Evolutionary conservation across 1,284 basidiomycete genomes (phyloP).

Genomic region (Boletus sp.): DNA sequence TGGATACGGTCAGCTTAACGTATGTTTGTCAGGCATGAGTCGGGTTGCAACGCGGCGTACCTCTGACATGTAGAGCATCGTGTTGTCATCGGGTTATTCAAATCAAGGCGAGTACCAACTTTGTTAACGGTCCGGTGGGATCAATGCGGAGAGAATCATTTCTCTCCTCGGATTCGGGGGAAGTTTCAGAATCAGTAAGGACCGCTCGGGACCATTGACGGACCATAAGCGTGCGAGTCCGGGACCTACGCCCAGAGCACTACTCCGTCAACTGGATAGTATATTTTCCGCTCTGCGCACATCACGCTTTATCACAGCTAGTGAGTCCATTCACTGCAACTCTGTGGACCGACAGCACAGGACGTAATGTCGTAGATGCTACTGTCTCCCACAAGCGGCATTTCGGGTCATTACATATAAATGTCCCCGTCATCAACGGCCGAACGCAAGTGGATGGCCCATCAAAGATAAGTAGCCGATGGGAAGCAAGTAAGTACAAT

Average conservation of each 20-base stretch:
- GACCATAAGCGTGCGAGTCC: too few relatives aligned
- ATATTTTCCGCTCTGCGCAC: too few relatives aligned
- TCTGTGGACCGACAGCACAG: too few relatives aligned
- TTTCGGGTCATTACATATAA: not conserved
- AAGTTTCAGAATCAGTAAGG: not conserved
- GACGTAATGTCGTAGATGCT: too few relatives aligned
- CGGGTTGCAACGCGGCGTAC: not conserved
- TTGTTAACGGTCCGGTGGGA: not conserved
- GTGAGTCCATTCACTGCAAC: too few relatives aligned
- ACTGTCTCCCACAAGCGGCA: not conserved
- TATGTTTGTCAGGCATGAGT: not conserved
- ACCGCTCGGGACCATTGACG: too few relatives aligned
- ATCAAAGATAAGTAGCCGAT: constrained; percentile 5
- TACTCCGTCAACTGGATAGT: too few relatives aligned
- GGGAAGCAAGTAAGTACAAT: constrained; percentile 3
- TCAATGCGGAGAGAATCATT: not conserved
- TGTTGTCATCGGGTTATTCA: not conserved
- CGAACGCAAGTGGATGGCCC: too few relatives aligned
- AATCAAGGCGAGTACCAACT: not conserved
- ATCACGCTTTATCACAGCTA: too few relatives aligned
- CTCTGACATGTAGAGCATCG: not conserved
- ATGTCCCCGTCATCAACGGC: not conserved
- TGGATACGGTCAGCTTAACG: not conserved
- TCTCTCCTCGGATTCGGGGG: not conserved
- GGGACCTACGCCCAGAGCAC: too few relatives aligned